Percentiles rank a stretch among this genome's conserved stretches.
These are phyloP conservation scores for Rhizopus microsporus DNA, from an alignment of 371 early-diverging fungal genomes.

Conservation along the genomic window DNA sequence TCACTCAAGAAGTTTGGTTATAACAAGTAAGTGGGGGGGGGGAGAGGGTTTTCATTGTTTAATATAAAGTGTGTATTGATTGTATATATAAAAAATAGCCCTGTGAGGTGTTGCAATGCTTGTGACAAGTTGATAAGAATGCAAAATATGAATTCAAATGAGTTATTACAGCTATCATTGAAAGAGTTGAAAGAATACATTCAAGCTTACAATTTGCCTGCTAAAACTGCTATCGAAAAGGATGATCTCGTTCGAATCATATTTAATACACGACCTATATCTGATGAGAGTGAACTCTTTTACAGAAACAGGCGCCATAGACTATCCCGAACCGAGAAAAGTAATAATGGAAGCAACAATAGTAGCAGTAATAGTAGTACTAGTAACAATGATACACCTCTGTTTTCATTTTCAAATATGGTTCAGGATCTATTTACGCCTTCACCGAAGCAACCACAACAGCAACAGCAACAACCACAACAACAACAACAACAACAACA, in stretches of 20 bases:
- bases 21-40: constrained; percentile 37
- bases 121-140: constrained; percentile 43
- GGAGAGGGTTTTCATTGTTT: no score
- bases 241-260: constrained; percentile 46
- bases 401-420: no score
- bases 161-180: constrained; percentile 26
- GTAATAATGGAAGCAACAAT: background rate
- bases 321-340: constrained; percentile 6
- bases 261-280: constrained; percentile 46
- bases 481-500: no score
- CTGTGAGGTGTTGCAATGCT: constrained; percentile 46
- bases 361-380: no score
- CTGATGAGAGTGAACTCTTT: constrained; percentile 42
- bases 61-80: background rate
- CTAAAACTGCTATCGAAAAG: constrained; percentile 44
- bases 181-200: constrained; percentile 44
- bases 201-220: constrained; percentile 39
- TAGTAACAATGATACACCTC: no score
- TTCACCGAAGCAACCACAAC: no score
- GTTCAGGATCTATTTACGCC: no score
- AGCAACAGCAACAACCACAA: no score
- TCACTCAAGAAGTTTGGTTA: constrained; percentile 52
- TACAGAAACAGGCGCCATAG: no score
- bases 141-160: constrained; percentile 43
- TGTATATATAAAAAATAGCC: constrained; percentile 17